Evolutionary conservation across 2,329 filamentous ascomycete genomes (phyloP), one percentile per base, ranked within the genome.

Genomic region (Aspergillus awamori): DNA sequence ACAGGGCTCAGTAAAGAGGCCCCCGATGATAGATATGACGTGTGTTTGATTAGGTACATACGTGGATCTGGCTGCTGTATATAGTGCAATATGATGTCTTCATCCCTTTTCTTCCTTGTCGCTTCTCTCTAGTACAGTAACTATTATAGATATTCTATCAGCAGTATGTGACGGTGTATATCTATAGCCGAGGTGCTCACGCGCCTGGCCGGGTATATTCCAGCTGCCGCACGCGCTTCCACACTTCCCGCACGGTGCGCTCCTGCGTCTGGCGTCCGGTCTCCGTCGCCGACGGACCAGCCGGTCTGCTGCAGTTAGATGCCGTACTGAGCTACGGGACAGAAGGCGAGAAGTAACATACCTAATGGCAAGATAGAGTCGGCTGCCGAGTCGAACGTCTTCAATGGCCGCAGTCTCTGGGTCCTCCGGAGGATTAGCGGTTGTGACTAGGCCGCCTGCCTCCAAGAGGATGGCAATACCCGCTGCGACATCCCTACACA

Each of bases 381-480:
- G 79, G 65, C 89, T 87, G 0, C 89, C 90, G 10, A 93, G 74
- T 54, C 81, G 82, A 1, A 85, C 86, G 8, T 87, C 84, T 53
- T 83, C 78, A 24, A 92, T 87, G 0, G 80, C 74, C 1, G 82
- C 84, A 0, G 80, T 86, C 10, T 81, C 80, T 11, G 78, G 74
- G 64, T 89, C 79, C 41, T 82, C 74, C 0, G 89, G 89, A 2
- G 89, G 89, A 67, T 92, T 92, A 0, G 89, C 89, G 3, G 87
- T 89, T 0, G 90, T 93, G 20, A 92, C 82, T 4, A 93, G 73
- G 0, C 90, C 90, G 1, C 90, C 90, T 2, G 90, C 89, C 77
- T 93, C 90, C 60, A 87, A 79, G 1, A 93, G 77, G 43, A 93
- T 87, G 4, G 88, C 89, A 61, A 92, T 87, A 2, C 89, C 90